Percentiles rank a stretch among this genome's conserved stretches.
Evolutionary conservation across 495 filamentous ascomycete species (phyloP).

Genomic region (Penicillium argentinense): DNA sequence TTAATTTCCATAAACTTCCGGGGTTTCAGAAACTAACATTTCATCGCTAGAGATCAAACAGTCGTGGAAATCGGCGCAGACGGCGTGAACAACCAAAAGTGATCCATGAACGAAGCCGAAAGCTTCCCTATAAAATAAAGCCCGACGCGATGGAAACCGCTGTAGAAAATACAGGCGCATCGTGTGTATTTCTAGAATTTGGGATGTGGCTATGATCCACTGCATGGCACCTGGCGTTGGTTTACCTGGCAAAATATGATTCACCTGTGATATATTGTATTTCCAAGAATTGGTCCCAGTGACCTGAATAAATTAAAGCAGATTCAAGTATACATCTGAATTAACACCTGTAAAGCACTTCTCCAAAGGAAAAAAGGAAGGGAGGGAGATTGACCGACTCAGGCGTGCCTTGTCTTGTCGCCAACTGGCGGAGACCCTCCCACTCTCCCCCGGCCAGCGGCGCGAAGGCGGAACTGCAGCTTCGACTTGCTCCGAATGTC

Average conservation of each 20-base stretch:
- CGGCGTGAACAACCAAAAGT: conserved; percentile 15
- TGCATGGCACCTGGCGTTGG: conserved; percentile 48
- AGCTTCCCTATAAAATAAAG: not conserved
- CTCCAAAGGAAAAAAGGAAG: no score
- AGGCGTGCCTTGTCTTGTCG: no score
- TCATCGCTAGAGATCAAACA: conserved; percentile 29
- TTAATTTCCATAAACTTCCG: no score
- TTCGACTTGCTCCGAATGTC: conserved; percentile 13
- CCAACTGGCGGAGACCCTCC: no score
- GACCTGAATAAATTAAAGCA: no score
- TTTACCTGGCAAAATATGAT: conserved; percentile 25
- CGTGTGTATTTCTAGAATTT: conserved; percentile 30
- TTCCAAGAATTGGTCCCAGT: not conserved
- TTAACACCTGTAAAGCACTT: no score
- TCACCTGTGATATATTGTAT: conserved; percentile 3
- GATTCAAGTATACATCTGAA: no score
- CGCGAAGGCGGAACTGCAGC: conserved; percentile 7
- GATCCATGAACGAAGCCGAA: no score
- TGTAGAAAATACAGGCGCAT: not conserved
- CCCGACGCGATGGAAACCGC: not conserved
- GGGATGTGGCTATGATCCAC: conserved; percentile 36
- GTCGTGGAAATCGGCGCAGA: conserved; percentile 26
- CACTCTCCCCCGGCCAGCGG: not conserved
- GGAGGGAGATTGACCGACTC: no score
- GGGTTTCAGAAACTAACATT: conserved; percentile 11